phyloP scores from a whole-genome alignment of 2,329 filamentous ascomycete species.

The Penicillium corylophilum region DNA sequence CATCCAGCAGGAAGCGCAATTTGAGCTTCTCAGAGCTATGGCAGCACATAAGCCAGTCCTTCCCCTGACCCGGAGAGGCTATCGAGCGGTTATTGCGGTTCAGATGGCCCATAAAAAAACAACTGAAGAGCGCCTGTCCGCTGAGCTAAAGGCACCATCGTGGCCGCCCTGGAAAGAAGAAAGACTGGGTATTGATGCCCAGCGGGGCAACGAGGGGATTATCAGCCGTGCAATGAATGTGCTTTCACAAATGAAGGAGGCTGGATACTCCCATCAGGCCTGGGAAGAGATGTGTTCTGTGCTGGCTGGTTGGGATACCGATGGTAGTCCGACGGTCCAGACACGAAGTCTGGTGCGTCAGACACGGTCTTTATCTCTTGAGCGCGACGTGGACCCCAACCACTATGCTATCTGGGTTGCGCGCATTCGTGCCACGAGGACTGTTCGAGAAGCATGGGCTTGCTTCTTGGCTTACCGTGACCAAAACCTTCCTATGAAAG shows the following conservation, averaged over 20 bases:
- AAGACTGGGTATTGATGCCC: constrained; percentile 59
- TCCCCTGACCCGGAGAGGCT: constrained; percentile 57
- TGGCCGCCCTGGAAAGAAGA: constrained; percentile 68
- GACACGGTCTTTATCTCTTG: constrained; percentile 18
- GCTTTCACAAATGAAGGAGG: constrained; percentile 57
- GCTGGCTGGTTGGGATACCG: constrained; percentile 62
- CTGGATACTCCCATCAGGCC: constrained; percentile 52
- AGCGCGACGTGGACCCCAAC: constrained; percentile 10
- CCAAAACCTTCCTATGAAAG: constrained; percentile 34
- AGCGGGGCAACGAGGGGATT: constrained; percentile 56
- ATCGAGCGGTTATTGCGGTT: constrained; percentile 55
- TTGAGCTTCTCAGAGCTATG: constrained; percentile 59
- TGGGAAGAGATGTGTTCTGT: constrained; percentile 58
- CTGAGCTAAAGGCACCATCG: constrained; percentile 57
- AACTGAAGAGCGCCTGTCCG: constrained; percentile 55
- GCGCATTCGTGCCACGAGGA: constrained; percentile 59
- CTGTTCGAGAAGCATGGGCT: constrained; percentile 64
- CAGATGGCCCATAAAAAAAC: constrained; percentile 61
- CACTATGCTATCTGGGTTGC: constrained; percentile 53
- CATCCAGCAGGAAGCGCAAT: constrained; percentile 58
- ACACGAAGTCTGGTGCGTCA: constrained; percentile 48
- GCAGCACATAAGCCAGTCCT: constrained; percentile 53
- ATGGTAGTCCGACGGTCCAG: constrained; percentile 63
- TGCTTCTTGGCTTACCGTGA: constrained; percentile 60
- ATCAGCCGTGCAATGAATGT: constrained; percentile 57